These are phyloP conservation scores for Alternaria arbusti DNA, from an alignment of 2,329 filamentous ascomycete species.

Conservation along the genomic window DNA sequence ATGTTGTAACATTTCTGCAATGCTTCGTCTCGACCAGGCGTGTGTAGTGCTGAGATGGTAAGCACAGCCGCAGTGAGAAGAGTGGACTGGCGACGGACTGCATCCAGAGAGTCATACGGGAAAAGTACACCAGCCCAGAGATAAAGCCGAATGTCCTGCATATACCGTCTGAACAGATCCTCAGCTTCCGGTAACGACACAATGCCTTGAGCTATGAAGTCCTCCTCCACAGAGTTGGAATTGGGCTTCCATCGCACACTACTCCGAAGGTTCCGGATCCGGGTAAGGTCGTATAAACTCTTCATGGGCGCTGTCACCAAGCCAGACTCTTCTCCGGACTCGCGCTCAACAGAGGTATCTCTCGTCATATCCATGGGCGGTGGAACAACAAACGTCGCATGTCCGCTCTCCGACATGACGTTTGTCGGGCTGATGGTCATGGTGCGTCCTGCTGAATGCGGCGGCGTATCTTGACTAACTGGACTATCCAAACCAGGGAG, in stretches of 20 bases:
- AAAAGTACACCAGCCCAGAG: slow-evolving; percentile 44
- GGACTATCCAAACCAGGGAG: slow-evolving; percentile 31
- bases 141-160: slow-evolving; percentile 38
- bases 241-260: slow-evolving; percentile 31
- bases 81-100: slow-evolving; percentile 38
- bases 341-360: slow-evolving; percentile 40
- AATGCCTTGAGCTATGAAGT: slow-evolving; percentile 43
- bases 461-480: slow-evolving; percentile 16
- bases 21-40: slow-evolving; percentile 34
- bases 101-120: slow-evolving; percentile 37
- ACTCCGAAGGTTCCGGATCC: slow-evolving; percentile 42
- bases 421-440: slow-evolving; percentile 32
- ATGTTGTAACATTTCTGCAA: slow-evolving; percentile 42
- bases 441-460: slow-evolving; percentile 14
- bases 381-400: slow-evolving; percentile 31
- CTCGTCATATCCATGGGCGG: slow-evolving; percentile 44
- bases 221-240: slow-evolving; percentile 34
- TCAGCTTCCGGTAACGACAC: slow-evolving; percentile 36
- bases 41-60: slow-evolving; percentile 39
- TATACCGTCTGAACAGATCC: slow-evolving; percentile 38
- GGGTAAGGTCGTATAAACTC: slow-evolving; percentile 43
- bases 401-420: slow-evolving; percentile 31
- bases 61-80: slow-evolving; percentile 41
- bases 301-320: slow-evolving; percentile 43
- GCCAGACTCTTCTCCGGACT: slow-evolving; percentile 34